Percentiles rank a stretch among this genome's conserved stretches.
Evolutionary conservation across 192 early-diverging fungal species (phyloP).

Genomic region (Gigaspora rosea): DNA sequence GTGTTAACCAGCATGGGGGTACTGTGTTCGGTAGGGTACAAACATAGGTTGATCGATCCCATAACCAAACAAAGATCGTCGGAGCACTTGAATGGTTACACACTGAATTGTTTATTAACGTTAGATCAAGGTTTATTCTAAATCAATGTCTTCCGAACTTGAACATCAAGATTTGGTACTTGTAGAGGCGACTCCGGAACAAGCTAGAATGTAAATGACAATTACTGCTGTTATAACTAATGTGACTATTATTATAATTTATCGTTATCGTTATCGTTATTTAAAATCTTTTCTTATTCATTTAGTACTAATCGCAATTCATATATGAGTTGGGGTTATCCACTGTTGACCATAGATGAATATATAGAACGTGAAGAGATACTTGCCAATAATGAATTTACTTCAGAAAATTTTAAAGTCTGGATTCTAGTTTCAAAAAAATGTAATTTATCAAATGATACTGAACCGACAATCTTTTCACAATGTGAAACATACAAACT

Average conservation of each 20-base stretch:
- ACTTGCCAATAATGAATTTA: constrained; percentile 5
- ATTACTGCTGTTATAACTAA: not conserved
- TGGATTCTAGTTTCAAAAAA: not conserved
- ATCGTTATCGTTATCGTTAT: not conserved
- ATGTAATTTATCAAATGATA: not conserved
- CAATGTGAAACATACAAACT: constrained; percentile 14
- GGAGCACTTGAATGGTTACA: too few species aligned
- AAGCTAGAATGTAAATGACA: not conserved
- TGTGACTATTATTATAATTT: not conserved
- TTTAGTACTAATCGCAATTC: constrained; percentile 5
- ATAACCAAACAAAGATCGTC: too few species aligned
- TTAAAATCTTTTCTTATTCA: not conserved
- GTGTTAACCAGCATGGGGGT: too few species aligned
- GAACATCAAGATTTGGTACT: not conserved
- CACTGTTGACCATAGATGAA: not conserved
- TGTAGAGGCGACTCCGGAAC: constrained; percentile 6
- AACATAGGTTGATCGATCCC: too few species aligned
- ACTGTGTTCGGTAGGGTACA: too few species aligned
- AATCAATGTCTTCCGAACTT: not conserved
- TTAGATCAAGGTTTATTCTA: too few species aligned
- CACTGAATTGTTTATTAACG: too few species aligned
- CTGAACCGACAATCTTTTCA: not conserved
- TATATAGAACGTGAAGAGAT: constrained; percentile 5
- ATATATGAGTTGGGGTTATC: too few species aligned
- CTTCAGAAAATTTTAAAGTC: not conserved